These are phyloP conservation scores for Paspalum vaginatum DNA, from an alignment of 176 grass and related monocot species.

Conservation along the genomic window DNA sequence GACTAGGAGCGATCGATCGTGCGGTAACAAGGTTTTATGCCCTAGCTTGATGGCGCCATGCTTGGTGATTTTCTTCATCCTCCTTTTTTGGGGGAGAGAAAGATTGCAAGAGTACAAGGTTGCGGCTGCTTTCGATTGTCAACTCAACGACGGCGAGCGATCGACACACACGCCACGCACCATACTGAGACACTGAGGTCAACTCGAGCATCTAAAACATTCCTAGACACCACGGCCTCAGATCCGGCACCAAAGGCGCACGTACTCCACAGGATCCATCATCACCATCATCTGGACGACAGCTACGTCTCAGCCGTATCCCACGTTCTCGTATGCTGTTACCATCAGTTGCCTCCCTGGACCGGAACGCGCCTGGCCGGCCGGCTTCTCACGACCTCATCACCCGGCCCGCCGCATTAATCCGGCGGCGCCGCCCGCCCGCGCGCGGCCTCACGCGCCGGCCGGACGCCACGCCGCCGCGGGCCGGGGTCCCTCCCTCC, in stretches of 20 bases:
- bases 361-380: conserved; percentile 29
- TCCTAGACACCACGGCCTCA: background rate
- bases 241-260: background rate
- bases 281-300: background rate
- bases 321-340: background rate
- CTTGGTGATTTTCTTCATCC: too few relatives aligned
- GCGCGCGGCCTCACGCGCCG: conserved; percentile 29
- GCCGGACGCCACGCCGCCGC: background rate
- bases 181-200: background rate
- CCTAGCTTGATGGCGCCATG: too few relatives aligned
- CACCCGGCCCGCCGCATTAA: conserved; percentile 37
- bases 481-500: background rate
- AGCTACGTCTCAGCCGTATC: background rate
- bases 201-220: background rate
- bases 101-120: background rate
- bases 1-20: too few relatives aligned
- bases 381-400: background rate
- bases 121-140: background rate
- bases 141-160: background rate
- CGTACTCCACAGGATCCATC: background rate
- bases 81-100: background rate
- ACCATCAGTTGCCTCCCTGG: background rate
- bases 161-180: background rate
- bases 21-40: too few relatives aligned
- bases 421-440: conserved; percentile 46